Evolutionary conservation across 331 rosid genomes (phyloP).

Genomic region (Telfairia occidentalis): DNA sequence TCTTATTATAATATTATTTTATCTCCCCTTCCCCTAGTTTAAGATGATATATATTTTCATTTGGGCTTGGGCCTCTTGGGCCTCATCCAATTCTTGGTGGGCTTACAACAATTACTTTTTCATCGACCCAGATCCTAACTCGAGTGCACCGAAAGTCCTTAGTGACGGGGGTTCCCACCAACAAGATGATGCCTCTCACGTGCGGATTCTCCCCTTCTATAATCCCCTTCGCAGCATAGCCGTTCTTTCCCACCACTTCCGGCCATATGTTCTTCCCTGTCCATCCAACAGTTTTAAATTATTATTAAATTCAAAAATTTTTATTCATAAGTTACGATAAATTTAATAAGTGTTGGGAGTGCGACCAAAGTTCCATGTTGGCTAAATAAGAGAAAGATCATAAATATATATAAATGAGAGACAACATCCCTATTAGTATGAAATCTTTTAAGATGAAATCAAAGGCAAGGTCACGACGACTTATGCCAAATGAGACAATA

Average conservation of each 20-base stretch:
- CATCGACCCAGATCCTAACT: constrained; percentile 35
- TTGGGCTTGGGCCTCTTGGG: background rate
- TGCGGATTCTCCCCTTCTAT: constrained; percentile 36
- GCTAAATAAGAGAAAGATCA: no score
- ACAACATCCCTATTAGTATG: no score
- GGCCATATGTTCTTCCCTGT: constrained; percentile 45
- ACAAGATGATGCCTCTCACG: constrained; percentile 22
- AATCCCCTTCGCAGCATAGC: constrained; percentile 23
- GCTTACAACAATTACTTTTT: constrained; percentile 14
- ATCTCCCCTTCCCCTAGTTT: background rate
- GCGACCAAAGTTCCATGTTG: no score
- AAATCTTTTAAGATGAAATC: no score
- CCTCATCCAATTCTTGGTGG: constrained; percentile 19
- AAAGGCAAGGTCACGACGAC: no score
- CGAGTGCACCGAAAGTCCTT: constrained; percentile 19
- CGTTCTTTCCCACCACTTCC: constrained; percentile 26
- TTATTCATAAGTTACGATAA: background rate
- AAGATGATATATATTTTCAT: background rate
- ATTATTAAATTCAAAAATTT: no score
- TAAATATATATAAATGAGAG: no score
- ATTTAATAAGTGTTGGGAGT: background rate
- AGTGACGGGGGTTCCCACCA: constrained; percentile 13
- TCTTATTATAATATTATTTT: background rate
- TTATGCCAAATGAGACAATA: no score
- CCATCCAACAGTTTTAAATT: background rate